Percentiles rank a stretch among this genome's conserved stretches.
phyloP scores from a whole-genome alignment of 495 filamentous ascomycete genomes.

The Opeltia flavorubescens region DNA sequence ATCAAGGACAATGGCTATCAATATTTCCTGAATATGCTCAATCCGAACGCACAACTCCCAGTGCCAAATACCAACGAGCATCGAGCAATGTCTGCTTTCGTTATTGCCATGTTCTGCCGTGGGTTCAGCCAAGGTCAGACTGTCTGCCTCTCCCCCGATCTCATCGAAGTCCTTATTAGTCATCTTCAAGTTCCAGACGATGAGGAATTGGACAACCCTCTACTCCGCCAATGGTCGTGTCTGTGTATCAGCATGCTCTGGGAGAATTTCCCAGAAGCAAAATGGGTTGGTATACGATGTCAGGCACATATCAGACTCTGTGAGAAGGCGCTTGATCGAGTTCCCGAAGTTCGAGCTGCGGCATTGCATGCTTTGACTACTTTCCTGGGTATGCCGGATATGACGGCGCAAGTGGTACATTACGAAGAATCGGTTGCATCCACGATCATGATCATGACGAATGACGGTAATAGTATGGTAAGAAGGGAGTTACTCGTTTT shows the following conservation, averaged over 20 bases:
- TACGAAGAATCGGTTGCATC: constrained; percentile 82
- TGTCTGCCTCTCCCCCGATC: constrained; percentile 64
- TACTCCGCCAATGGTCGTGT: constrained; percentile 91
- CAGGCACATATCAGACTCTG: constrained; percentile 66
- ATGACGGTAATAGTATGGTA: constrained; percentile 85
- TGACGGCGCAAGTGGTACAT: constrained; percentile 78
- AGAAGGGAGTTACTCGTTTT: constrained; percentile 86
- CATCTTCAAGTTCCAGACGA: constrained; percentile 66
- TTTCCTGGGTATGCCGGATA: constrained; percentile 84
- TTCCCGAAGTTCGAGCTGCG: constrained; percentile 88
- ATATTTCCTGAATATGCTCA: constrained; percentile 87
- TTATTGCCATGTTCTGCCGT: constrained; percentile 92
- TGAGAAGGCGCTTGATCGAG: constrained; percentile 68
- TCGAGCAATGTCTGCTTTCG: constrained; percentile 97
- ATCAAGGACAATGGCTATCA: constrained; percentile 93
- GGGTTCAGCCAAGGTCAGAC: constrained; percentile 80
- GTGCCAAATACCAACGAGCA: constrained; percentile 80
- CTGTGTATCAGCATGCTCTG: constrained; percentile 93
- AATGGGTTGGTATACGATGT: constrained; percentile 81
- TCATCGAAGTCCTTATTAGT: constrained; percentile 69
- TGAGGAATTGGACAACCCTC: constrained; percentile 79
- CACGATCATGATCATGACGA: constrained; percentile 70
- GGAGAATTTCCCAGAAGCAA: constrained; percentile 78
- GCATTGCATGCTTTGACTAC: constrained; percentile 86
- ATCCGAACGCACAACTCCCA: constrained; percentile 66